Evolutionary conservation across 257 asterid genomes (phyloP), one percentile per base, ranked within the genome.

Genomic region (Ilex aquifolium): DNA sequence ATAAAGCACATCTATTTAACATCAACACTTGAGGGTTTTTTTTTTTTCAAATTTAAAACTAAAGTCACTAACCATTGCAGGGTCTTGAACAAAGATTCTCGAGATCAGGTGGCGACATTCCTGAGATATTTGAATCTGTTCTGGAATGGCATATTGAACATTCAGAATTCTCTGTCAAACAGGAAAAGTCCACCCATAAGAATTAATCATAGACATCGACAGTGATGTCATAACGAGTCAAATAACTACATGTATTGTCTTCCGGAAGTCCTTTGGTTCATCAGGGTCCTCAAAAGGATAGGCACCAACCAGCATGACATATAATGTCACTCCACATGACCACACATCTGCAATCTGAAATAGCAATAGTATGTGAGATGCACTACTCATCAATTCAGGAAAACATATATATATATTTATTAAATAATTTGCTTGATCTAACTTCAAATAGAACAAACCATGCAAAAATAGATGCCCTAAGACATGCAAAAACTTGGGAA

Each of bases 231-330:
- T 62, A 12, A 21, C 13, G 54, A 32, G 32, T 13, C 32, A 31
- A 58, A 7, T 7, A 32, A 57, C 54, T 78, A 78, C 83, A 10
- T 71, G 70, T 53, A 90, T 90, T 10, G 97, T 87, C 79, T 77
- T 85, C 64, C 92, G 78, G 62, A 83, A 87, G 75, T 87, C 91
- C 76, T 77, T 85, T 54, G 95, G 95, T 64, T 87, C 91, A 48
- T 78, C 79, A 21, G 95, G 97, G 77, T 90, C 97, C 77, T 87
- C 97, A 72, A 90, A 90, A 13, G 97, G 95, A 72, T 90, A 90
- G 7, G 90, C 76, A 67, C 97, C 97, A 36, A 83, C 88, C 61
- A 90, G 75, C 97, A 90, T 90, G 64, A 90, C 97, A 60, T 85
- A 90, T 44, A 90, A 72, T 13, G 97, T 90, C 67, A 90, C 97